Evolutionary conservation across 1,139 yeast species (phyloP), one percentile per base, ranked within the genome.

Genomic region (Meyerozyma athensensis): DNA sequence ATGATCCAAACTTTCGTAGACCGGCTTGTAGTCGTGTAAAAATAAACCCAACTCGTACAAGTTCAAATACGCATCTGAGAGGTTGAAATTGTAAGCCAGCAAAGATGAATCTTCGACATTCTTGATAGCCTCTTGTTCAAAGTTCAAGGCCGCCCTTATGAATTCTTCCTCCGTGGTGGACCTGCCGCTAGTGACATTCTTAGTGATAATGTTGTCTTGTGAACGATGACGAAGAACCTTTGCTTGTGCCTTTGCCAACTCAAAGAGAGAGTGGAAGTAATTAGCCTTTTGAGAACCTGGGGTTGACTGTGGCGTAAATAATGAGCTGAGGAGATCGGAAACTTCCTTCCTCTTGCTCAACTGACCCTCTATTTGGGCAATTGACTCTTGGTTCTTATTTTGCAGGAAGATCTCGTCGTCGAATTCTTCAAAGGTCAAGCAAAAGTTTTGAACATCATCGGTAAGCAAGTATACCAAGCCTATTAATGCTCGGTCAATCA

Each of bases 401-500:
- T 24, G 28, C 17, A 24, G 14, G 14, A 24, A 17, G 17, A 24
- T 9, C 28, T 9, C 8, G 12, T 24, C 28, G 14, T n/a, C 54
- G 31, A 45, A 42, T 26, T 51, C 45, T 24, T 50, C 46, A 40
- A 64, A 63, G 2, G 52, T 47, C 3, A 49, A 42, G 37, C 46
- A 54, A 39, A 61, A 63, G 30, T 50, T 43, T 1, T 33, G 42
- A 2, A 59, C 50, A 17, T 62, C 59, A 37, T 56, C 51, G 36
- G 61, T 65, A 21, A 61, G 53, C 42, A 65, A 54, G 40, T 58
- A 49, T 4, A 65, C 54, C 30, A 70, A 46, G 2, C 74, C 75
- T 23, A 56, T 52, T 36, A 70, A 58, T 36, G 64, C 60, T 24
- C 52, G 45, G 37, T 62, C 59, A 12, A 63, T 46, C 5, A 36